Conservation (phyloP, 106 monocot genomes). For the Agapanthus africanus region DNA sequence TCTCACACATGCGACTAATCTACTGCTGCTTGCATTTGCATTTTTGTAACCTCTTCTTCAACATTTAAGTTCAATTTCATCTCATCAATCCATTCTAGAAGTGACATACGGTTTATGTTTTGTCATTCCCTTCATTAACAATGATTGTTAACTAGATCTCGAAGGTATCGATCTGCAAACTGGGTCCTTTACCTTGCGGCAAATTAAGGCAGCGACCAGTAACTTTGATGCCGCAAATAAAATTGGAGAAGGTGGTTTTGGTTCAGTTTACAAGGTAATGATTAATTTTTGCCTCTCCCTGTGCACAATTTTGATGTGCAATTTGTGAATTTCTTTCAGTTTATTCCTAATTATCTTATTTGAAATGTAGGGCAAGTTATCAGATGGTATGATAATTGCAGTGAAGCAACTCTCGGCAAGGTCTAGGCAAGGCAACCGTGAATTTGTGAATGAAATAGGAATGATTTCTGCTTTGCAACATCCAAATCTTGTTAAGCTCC, state of each 20-base stretch:
- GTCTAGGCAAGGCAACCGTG: conserved; percentile 54
- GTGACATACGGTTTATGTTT: neutral
- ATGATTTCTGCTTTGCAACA: conserved; percentile 51
- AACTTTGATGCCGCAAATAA: conserved; percentile 45
- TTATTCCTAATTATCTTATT: neutral
- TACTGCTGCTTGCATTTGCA: neutral
- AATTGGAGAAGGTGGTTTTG: conserved; percentile 85
- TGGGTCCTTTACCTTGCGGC: conserved; percentile 44
- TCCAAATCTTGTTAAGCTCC: conserved; percentile 59
- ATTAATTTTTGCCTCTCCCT: neutral
- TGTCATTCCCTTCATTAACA: neutral
- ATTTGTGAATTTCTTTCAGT: neutral
- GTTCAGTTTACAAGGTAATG: conserved; percentile 48
- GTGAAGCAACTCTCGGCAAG: conserved; percentile 43
- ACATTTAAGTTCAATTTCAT: neutral
- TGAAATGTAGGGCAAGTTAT: conserved; percentile 28
- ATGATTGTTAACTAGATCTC: conserved; percentile 28
- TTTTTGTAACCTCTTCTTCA: neutral
- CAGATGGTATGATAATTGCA: conserved; percentile 31
- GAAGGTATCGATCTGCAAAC: conserved; percentile 46
- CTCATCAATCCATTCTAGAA: neutral
- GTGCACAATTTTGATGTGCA: neutral
- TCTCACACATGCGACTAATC: neutral
- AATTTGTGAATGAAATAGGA: conserved; percentile 52
- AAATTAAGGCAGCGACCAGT: conserved; percentile 53